Evolutionary conservation across 202 grass and related monocot genomes (phyloP), one percentile per base, ranked within the genome.

Genomic region (Carex arenaria): DNA sequence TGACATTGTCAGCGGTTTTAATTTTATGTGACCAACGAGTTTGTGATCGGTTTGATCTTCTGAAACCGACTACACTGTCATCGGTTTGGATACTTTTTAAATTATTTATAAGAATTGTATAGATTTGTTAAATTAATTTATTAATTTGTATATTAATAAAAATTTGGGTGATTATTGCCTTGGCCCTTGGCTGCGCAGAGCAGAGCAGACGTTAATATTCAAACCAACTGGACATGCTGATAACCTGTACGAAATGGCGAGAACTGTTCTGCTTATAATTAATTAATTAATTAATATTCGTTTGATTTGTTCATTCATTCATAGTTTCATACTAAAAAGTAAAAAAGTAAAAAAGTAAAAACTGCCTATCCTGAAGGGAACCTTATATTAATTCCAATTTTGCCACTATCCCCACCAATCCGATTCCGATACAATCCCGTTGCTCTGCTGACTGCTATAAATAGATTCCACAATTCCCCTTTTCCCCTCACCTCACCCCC

Each of bases 381-480:
- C 49, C 52, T 49, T 10, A 77, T 34, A 76, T 26, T 26, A 26
- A 26, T 85, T 76, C 40, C 59, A 53, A 22, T 60, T 82, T 34
- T 62, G 20, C 75, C 30, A 82, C 61, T 52, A 51, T 52, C 23
- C 10, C 53, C 52, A 85, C 40, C 42, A 17, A 61, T 79, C 82
- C 34, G n/a, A n/a, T n/a, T 53, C 43, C 83, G 10, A 60, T 63
- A 51, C 61, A 67, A 84, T 79, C 82, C 34, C 38, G 7, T 40
- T 69, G 22, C 26, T 26, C 26, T 26, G 26, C n/a, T n/a, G n/a
- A n/a, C n/a, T n/a, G n/a, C 34, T 89, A 96, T 91, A 96, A 86
- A 93, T 91, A 34, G 23, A 7, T 72, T 11, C 72, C 45, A 72
- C 22, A 36, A 61, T 31, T 18, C 80, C 45, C 43, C 5, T 64